Conservation (phyloP, 2,329 filamentous ascomycete species). For the Trichoderma polysporum region DNA sequence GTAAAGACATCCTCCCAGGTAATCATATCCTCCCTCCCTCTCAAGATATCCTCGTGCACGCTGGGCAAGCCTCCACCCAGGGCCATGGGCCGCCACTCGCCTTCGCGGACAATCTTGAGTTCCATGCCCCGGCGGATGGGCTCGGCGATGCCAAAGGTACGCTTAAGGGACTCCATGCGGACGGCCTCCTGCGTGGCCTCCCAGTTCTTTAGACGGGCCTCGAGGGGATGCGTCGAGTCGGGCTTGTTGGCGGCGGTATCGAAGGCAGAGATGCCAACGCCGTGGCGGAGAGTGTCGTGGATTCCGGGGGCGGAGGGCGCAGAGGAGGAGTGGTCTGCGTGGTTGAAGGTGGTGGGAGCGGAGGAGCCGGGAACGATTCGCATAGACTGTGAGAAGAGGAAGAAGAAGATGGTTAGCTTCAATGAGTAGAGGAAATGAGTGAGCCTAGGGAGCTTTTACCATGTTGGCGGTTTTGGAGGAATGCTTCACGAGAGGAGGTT, state of each 20-base stretch:
- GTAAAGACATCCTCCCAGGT: constrained; percentile 93
- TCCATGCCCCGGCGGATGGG: constrained; percentile 93
- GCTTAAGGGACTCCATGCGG: constrained; percentile 85
- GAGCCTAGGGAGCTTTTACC: constrained; percentile 40
- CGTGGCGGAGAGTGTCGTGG: constrained; percentile 87
- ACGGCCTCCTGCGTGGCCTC: constrained; percentile 81
- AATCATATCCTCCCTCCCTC: constrained; percentile 72
- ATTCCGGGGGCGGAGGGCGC: constrained; percentile 91
- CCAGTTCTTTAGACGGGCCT: constrained; percentile 86
- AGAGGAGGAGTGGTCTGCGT: constrained; percentile 58
- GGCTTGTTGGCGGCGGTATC: constrained; percentile 48
- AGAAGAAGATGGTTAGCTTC: constrained; percentile 21
- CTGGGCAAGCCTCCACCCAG: constrained; percentile 60
- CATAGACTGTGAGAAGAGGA: constrained; percentile 65
- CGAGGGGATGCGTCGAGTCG: constrained; percentile 78
- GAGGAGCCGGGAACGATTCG: constrained; percentile 75
- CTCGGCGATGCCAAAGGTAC: constrained; percentile 88
- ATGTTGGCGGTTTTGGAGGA: constrained; percentile 40
- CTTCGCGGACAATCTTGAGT: constrained; percentile 78
- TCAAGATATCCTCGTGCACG: constrained; percentile 87
- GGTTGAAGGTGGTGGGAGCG: constrained; percentile 64
- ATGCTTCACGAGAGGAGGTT: neutral
- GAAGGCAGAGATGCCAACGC: constrained; percentile 65
- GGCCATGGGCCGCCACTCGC: constrained; percentile 75
- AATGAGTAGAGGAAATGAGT: constrained; percentile 1